A percentile compares a stretch with the other conserved stretches of the same genome.
phyloP scores from a whole-genome alignment of 441 rosid species.

The Hura crepitans region DNA sequence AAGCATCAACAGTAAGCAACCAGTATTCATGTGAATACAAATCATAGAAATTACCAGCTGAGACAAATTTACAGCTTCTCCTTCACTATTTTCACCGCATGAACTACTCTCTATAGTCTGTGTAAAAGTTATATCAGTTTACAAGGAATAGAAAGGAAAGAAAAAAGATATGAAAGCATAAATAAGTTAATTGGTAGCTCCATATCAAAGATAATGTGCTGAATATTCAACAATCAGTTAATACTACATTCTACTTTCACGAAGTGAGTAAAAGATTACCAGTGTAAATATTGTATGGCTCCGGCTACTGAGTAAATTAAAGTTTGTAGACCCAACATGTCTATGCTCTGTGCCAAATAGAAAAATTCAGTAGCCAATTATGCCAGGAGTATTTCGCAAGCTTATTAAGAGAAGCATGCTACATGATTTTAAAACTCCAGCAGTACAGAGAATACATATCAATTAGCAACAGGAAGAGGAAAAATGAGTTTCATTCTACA shows the following conservation, averaged over 20 bases:
- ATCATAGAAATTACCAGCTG: constrained; percentile 71
- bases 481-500: background rate
- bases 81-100: constrained; percentile 64
- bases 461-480: constrained; percentile 2
- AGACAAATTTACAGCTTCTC: constrained; percentile 93
- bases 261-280: constrained; percentile 41
- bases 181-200: background rate
- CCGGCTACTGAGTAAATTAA: constrained; percentile 96
- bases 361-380: constrained; percentile 19
- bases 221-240: constrained; percentile 7
- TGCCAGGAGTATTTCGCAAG: background rate
- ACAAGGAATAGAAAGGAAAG: constrained; percentile 11
- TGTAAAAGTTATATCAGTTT: constrained; percentile 25
- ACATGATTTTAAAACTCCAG: constrained; percentile 1
- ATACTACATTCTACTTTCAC: constrained; percentile 9
- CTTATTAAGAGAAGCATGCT: background rate
- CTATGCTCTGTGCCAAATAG: constrained; percentile 73
- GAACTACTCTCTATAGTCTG: constrained; percentile 97
- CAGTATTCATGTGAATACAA: constrained; percentile 20
- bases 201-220: constrained; percentile 6
- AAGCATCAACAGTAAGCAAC: constrained; percentile 17
- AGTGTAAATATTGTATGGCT: constrained; percentile 98
- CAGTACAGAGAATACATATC: background rate
- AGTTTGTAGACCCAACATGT: constrained; percentile 96
- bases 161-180: constrained; percentile 7